A percentile compares a stretch with the other conserved stretches of the same genome.
These are phyloP conservation scores for Alternaria longipes DNA, from an alignment of 2,329 filamentous ascomycete species.

Conservation along the genomic window DNA sequence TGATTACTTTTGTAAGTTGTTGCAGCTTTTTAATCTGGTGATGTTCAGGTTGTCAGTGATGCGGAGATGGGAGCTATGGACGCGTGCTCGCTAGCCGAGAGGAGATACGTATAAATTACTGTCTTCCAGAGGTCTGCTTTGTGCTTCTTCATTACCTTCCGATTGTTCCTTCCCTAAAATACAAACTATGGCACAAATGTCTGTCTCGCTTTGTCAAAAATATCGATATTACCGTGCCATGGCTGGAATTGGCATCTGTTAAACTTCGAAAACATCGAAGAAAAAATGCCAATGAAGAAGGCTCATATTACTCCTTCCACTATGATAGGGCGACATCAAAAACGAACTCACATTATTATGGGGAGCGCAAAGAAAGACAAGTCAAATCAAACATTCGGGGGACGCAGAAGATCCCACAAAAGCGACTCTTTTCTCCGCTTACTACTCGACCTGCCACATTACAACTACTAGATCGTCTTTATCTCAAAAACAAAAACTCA, in stretches of 20 bases:
- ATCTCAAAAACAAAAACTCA: too few species aligned
- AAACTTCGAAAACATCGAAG: too few species aligned
- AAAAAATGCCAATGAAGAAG: too few species aligned
- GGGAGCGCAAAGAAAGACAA: not conserved
- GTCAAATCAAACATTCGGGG: not conserved
- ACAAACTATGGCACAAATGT: too few species aligned
- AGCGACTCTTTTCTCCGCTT: not conserved
- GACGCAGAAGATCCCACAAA: not conserved
- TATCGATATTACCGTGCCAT: not conserved
- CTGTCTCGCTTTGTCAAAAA: not conserved
- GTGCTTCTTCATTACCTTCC: not conserved
- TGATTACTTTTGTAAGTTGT: not conserved
- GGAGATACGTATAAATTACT: not conserved
- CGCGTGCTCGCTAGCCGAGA: not conserved
- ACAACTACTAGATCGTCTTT: not conserved
- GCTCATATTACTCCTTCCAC: fast-evolving
- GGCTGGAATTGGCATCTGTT: not conserved
- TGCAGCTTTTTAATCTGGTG: not conserved
- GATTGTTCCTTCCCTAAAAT: not conserved
- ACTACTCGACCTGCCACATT: not conserved
- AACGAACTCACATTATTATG: not conserved
- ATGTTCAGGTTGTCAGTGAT: not conserved
- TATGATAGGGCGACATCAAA: not conserved
- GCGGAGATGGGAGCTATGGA: too few species aligned
- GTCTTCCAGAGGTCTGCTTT: not conserved